phyloP scores from a whole-genome alignment of 805 yeast species.

The Kluyveromyces nonfermentans region DNA sequence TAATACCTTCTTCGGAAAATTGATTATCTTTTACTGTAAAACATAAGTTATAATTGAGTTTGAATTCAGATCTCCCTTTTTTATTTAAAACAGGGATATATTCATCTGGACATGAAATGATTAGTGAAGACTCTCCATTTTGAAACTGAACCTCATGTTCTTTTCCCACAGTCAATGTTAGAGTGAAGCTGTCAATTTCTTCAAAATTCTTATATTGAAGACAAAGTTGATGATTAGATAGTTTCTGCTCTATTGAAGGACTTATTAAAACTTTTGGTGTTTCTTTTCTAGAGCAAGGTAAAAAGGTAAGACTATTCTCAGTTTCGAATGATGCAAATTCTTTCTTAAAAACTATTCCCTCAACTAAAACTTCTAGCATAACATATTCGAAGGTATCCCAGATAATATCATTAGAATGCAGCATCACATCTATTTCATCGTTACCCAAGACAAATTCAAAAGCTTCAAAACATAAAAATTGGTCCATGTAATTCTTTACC shows the following conservation, averaged over 20 bases:
- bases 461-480: slow-evolving; percentile 9
- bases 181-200: slow-evolving; percentile 4
- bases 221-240: slow-evolving; percentile 15
- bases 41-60: slow-evolving; percentile 3
- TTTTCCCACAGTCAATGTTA: slow-evolving; percentile 4
- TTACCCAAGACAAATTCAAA: slow-evolving; percentile 5
- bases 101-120: not conserved
- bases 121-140: not conserved
- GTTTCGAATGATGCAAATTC: slow-evolving; percentile 10
- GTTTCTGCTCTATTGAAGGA: slow-evolving; percentile 11
- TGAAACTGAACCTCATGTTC: not conserved
- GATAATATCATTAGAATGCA: slow-evolving; percentile 14
- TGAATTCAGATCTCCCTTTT: not conserved
- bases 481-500: slow-evolving; percentile 12
- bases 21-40: slow-evolving; percentile 7
- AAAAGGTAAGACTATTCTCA: slow-evolving; percentile 6
- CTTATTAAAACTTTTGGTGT: slow-evolving; percentile 12
- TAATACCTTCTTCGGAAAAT: slow-evolving; percentile 12
- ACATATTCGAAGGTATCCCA: slow-evolving; percentile 19
- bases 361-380: slow-evolving; percentile 18
- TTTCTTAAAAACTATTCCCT: slow-evolving; percentile 20
- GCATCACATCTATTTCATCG: slow-evolving; percentile 5
- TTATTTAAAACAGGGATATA: not conserved
- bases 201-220: slow-evolving; percentile 9
- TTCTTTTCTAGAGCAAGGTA: slow-evolving; percentile 13